A percentile compares a stretch with the other conserved stretches of the same genome.
These are phyloP conservation scores for Strobilomyces dryophilus DNA, from an alignment of 768 basidiomycete species.

Conservation along the genomic window DNA sequence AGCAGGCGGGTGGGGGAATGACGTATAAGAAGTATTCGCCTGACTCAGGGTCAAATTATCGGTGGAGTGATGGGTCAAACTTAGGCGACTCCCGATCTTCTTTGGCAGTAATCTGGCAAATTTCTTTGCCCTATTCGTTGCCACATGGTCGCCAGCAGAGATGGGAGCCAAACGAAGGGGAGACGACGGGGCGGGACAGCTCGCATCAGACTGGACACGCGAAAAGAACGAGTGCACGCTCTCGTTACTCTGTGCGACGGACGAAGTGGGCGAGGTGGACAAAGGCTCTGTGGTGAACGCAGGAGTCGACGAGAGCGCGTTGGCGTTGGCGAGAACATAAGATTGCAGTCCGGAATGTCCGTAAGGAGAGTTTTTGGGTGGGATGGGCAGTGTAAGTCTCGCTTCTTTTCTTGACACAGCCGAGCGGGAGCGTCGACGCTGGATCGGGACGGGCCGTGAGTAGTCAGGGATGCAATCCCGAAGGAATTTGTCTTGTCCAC, in stretches of 20 bases:
- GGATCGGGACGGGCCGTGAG: slow-evolving; percentile 19
- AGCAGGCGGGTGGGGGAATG: slow-evolving; percentile 21
- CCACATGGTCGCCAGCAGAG: slow-evolving; percentile 21
- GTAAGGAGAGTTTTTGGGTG: slow-evolving; percentile 29
- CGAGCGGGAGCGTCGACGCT: slow-evolving; percentile 32
- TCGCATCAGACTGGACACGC: slow-evolving; percentile 18
- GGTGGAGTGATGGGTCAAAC: slow-evolving; percentile 22
- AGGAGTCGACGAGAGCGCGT: slow-evolving; percentile 26
- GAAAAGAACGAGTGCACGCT: slow-evolving; percentile 23
- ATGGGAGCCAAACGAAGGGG: slow-evolving; percentile 24
- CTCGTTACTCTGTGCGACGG: slow-evolving; percentile 24
- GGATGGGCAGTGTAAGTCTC: slow-evolving; percentile 20
- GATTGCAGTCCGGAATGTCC: slow-evolving; percentile 29
- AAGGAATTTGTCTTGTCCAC: slow-evolving; percentile 11
- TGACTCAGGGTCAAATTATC: slow-evolving; percentile 24
- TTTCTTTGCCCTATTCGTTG: slow-evolving; percentile 22
- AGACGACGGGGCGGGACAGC: slow-evolving; percentile 23
- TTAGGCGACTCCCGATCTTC: slow-evolving; percentile 29
- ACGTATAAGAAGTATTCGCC: slow-evolving; percentile 23
- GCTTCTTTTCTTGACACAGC: slow-evolving; percentile 32
- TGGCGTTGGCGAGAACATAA: slow-evolving; percentile 19
- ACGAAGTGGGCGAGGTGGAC: slow-evolving; percentile 24
- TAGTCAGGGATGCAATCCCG: slow-evolving; percentile 8
- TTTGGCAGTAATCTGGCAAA: slow-evolving; percentile 30
- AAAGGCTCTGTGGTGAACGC: slow-evolving; percentile 26